phyloP scores from a whole-genome alignment of 208 protist genomes.

The Vickermania ingenoplastis region DNA sequence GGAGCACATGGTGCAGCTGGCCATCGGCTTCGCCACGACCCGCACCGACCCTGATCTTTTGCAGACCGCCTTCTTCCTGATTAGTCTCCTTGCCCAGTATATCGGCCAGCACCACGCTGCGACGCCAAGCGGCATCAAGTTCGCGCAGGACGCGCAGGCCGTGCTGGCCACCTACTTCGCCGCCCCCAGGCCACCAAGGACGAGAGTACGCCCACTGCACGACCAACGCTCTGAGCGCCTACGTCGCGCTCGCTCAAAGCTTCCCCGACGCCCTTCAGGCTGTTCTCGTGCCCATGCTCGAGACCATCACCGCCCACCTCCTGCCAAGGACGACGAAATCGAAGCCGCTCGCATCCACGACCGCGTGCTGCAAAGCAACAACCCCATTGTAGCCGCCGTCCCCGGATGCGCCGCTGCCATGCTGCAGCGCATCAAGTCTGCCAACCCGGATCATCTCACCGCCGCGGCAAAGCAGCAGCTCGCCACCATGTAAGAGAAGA shows the following conservation, averaged over 20 bases:
- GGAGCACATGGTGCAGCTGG: slow-evolving; percentile 30
- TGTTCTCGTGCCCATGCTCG: slow-evolving; percentile 22
- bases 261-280: slow-evolving; percentile 21
- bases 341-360: slow-evolving; percentile 71
- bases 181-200: slow-evolving; percentile 12
- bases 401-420: slow-evolving; percentile 21
- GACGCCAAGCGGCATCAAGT: slow-evolving; percentile 17
- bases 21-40: slow-evolving; percentile 30
- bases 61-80: slow-evolving; percentile 65
- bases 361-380: slow-evolving; percentile 30
- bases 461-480: slow-evolving; percentile 49
- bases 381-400: slow-evolving; percentile 28
- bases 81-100: slow-evolving; percentile 62
- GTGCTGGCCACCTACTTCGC: slow-evolving; percentile 35
- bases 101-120: slow-evolving; percentile 19
- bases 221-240: slow-evolving; percentile 60
- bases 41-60: slow-evolving; percentile 41
- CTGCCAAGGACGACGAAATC: slow-evolving; percentile 56
- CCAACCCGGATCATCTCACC: slow-evolving; percentile 25
- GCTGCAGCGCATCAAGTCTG: slow-evolving; percentile 26
- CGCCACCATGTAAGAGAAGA: slow-evolving; percentile 21
- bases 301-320: slow-evolving; percentile 30
- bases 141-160: slow-evolving; percentile 30
- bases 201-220: slow-evolving; percentile 37
- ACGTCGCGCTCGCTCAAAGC: slow-evolving; percentile 47